A percentile compares a stretch with the other conserved stretches of the same genome.
Conservation (phyloP, 768 basidiomycete genomes). For the Chalciporus sphaerocephalus region DNA sequence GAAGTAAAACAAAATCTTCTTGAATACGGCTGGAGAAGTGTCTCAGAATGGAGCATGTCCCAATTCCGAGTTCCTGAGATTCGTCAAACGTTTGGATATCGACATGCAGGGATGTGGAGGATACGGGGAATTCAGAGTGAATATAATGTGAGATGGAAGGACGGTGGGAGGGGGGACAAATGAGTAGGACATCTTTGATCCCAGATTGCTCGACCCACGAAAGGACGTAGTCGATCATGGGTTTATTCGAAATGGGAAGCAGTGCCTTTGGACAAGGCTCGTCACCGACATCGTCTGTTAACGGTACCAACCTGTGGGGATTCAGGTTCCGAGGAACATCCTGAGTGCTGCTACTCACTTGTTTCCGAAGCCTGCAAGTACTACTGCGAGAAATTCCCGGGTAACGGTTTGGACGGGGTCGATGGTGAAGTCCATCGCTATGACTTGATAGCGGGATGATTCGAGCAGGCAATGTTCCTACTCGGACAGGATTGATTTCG, state of each 20-base stretch:
- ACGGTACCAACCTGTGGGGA: slow-evolving; percentile 56
- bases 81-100: slow-evolving; percentile 82
- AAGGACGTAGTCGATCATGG: slow-evolving; percentile 79
- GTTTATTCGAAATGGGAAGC: slow-evolving; percentile 81
- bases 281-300: slow-evolving; percentile 76
- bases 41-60: slow-evolving; percentile 71
- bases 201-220: slow-evolving; percentile 87
- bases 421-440: slow-evolving; percentile 59
- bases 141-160: slow-evolving; percentile 78
- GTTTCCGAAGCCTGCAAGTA: slow-evolving; percentile 90
- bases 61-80: slow-evolving; percentile 56
- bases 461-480: background rate
- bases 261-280: slow-evolving; percentile 83
- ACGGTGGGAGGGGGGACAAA: slow-evolving; percentile 77
- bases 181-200: slow-evolving; percentile 79
- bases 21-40: slow-evolving; percentile 73
- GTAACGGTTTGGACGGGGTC: slow-evolving; percentile 49
- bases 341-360: slow-evolving; percentile 47
- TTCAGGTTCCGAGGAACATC: background rate
- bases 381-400: slow-evolving; percentile 82
- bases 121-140: slow-evolving; percentile 65
- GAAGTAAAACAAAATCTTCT: slow-evolving; percentile 83
- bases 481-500: too few species aligned
- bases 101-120: slow-evolving; percentile 60
- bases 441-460: background rate